phyloP scores from a whole-genome alignment of 805 yeast species.

The Kurtzmaniella cleridarum region DNA sequence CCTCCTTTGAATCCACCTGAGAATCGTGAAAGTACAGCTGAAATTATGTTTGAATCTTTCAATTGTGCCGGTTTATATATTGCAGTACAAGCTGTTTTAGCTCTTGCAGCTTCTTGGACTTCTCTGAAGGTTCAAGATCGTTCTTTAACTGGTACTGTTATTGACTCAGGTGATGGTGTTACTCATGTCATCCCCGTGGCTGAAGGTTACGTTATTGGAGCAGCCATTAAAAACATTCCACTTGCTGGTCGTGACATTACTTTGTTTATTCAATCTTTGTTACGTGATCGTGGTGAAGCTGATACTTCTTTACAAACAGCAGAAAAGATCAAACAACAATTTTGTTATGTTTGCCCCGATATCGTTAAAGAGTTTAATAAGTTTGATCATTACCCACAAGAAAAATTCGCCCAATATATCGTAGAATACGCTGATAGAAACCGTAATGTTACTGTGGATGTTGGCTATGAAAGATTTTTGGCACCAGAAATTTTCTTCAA shows the following conservation, averaged over 20 bases:
- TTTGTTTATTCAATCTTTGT: slow-evolving; percentile 80
- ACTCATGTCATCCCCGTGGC: slow-evolving; percentile 99
- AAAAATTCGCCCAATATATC: slow-evolving; percentile 86
- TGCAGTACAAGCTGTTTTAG: slow-evolving; percentile 98
- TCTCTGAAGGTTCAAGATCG: slow-evolving; percentile 91
- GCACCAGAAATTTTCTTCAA: slow-evolving; percentile 99
- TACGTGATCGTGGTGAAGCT: slow-evolving; percentile 94
- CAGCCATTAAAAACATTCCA: slow-evolving; percentile 95
- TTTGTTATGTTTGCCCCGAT: slow-evolving; percentile 96
- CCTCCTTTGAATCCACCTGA: slow-evolving; percentile 99
- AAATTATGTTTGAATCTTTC: slow-evolving; percentile 97
- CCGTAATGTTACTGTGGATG: slow-evolving; percentile 57
- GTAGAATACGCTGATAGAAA: slow-evolving; percentile 74
- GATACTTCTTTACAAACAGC: slow-evolving; percentile 95
- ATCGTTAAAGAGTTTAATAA: slow-evolving; percentile 93
- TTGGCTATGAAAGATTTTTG: slow-evolving; percentile 94
- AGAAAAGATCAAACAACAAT: slow-evolving; percentile 93
- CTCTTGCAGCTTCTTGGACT: slow-evolving; percentile 98
- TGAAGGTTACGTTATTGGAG: slow-evolving; percentile 97
- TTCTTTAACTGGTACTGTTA: slow-evolving; percentile 96
- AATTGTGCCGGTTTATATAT: slow-evolving; percentile 98
- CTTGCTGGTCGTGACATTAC: slow-evolving; percentile 99
- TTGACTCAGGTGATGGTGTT: slow-evolving; percentile 98
- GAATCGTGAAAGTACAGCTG: slow-evolving; percentile 97
- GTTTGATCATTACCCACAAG: slow-evolving; percentile 85